A percentile compares a stretch with the other conserved stretches of the same genome.
Evolutionary conservation across 176 grass and related monocot genomes (phyloP).

Genomic region (Alopecurus myosuroides): DNA sequence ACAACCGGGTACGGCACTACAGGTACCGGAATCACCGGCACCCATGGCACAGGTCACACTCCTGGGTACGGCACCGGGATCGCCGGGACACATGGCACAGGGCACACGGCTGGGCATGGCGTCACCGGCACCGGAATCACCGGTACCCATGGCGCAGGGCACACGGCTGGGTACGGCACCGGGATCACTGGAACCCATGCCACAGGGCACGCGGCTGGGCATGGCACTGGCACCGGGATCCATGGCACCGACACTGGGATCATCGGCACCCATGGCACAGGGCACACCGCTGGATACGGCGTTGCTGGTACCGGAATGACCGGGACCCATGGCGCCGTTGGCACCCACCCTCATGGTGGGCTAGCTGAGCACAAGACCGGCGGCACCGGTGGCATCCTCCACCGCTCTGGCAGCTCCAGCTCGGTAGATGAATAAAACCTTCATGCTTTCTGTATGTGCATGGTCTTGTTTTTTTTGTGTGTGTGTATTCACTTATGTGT

Average conservation of each 20-base stretch:
- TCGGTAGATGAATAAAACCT: background rate
- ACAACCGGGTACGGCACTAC: background rate
- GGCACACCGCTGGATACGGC: background rate
- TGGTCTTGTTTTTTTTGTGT: background rate
- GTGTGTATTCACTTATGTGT: background rate
- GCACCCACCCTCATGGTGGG: background rate
- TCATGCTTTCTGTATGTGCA: background rate
- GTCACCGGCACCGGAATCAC: background rate
- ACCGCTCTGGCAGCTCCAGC: conserved; percentile 46
- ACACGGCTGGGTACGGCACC: background rate
- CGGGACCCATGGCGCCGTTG: background rate
- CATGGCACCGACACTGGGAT: background rate
- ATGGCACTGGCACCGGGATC: background rate
- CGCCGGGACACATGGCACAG: background rate
- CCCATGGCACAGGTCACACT: background rate
- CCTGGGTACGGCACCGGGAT: background rate
- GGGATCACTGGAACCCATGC: background rate
- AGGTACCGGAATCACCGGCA: no score
- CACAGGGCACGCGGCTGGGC: background rate
- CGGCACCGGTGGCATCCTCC: conserved; percentile 8
- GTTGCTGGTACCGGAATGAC: background rate
- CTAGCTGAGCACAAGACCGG: background rate
- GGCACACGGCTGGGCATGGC: background rate
- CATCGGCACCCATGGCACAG: background rate
- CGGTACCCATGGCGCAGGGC: background rate